phyloP scores from a whole-genome alignment of 1,284 basidiomycete species.

The Inonotus obliquus region DNA sequence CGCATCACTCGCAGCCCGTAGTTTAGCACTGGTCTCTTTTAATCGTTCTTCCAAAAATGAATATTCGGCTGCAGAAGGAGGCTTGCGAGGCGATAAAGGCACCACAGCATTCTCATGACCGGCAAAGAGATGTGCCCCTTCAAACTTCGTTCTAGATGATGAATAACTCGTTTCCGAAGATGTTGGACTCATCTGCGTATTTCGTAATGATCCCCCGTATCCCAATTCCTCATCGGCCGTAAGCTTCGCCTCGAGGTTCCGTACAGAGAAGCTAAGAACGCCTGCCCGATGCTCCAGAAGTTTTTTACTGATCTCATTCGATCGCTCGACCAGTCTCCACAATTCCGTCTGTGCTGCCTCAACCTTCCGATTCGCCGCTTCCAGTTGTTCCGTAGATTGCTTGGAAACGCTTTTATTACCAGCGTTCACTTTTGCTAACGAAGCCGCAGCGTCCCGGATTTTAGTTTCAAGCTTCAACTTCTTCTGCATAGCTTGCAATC shows the following conservation, averaged over 20 bases:
- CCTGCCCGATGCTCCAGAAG: slow-evolving; percentile 75
- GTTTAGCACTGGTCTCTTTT: slow-evolving; percentile 49
- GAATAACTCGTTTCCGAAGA: slow-evolving; percentile 42
- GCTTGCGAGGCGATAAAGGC: slow-evolving; percentile 36
- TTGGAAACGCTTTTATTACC: slow-evolving; percentile 56
- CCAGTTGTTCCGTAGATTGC: slow-evolving; percentile 67
- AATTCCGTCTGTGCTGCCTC: slow-evolving; percentile 65
- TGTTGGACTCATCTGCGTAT: slow-evolving; percentile 48
- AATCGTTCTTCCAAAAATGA: slow-evolving; percentile 52
- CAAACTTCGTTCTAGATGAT: slow-evolving; percentile 52
- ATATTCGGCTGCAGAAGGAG: slow-evolving; percentile 35
- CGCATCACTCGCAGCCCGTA: slow-evolving; percentile 53
- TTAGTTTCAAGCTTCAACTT: slow-evolving; percentile 74
- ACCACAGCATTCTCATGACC: slow-evolving; percentile 65
- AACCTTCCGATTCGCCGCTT: slow-evolving; percentile 61
- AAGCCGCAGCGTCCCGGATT: slow-evolving; percentile 74
- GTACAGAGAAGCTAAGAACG: slow-evolving; percentile 67
- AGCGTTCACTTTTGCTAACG: slow-evolving; percentile 62
- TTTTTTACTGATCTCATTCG: slow-evolving; percentile 52
- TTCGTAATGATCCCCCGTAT: slow-evolving; percentile 47
- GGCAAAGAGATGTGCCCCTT: slow-evolving; percentile 78
- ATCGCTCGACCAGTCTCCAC: slow-evolving; percentile 57
- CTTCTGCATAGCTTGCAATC: slow-evolving; percentile 56
- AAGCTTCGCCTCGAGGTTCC: slow-evolving; percentile 60
- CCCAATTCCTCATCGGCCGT: slow-evolving; percentile 41